A percentile compares a stretch with the other conserved stretches of the same genome.
These are phyloP conservation scores for Capsicum chinense DNA, from an alignment of 257 asterid species.

Conservation along the genomic window DNA sequence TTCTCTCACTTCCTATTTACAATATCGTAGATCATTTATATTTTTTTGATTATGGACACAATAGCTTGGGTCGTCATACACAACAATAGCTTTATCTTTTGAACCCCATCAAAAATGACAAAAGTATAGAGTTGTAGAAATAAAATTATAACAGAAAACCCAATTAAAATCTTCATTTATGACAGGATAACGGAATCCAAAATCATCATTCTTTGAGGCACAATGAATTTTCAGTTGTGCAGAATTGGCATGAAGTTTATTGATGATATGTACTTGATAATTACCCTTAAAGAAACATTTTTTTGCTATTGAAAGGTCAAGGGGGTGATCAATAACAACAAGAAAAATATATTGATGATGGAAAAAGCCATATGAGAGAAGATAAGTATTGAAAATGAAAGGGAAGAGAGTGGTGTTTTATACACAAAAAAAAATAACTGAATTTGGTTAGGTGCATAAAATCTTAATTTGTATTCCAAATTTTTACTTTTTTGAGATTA, in stretches of 20 bases:
- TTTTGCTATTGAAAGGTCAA: background rate
- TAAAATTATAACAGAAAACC: background rate
- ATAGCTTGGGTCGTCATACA: background rate
- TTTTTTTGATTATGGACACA: background rate
- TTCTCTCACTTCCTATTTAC: background rate
- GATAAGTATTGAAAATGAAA: too few species aligned
- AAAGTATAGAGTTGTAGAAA: background rate
- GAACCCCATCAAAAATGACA: background rate
- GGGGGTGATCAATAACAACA: background rate
- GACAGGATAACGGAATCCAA: background rate
- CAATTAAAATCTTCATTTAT: background rate
- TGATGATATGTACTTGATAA: background rate
- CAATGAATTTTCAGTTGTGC: background rate
- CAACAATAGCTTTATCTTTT: background rate
- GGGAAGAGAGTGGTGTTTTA: too few species aligned
- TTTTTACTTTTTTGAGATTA: too few species aligned
- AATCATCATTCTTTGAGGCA: background rate
- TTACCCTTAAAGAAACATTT: background rate
- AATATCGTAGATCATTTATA: background rate
- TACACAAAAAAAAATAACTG: too few species aligned
- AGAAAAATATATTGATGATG: background rate
- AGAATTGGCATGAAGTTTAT: background rate
- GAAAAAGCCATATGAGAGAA: background rate
- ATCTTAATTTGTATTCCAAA: too few species aligned
- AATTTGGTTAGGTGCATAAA: too few species aligned